Percentiles rank a stretch among this genome's conserved stretches.
Conservation (phyloP, 306 rosid genomes). For the Vigna trinervia region DNA sequence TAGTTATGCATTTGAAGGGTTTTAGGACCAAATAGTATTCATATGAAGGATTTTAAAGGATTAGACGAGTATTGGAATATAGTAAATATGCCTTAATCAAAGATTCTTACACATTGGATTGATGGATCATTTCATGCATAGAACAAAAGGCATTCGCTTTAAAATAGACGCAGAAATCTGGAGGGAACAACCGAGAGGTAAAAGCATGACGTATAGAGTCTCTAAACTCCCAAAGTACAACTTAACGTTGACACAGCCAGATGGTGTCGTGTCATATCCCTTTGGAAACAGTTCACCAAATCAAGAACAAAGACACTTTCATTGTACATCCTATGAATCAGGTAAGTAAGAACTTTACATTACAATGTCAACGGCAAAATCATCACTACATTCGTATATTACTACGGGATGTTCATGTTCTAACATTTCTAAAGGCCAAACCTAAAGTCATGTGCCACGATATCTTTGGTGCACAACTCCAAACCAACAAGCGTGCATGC, state of each 20-base stretch:
- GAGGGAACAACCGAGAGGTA: not conserved
- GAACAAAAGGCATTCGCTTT: too few relatives aligned
- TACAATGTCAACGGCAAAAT: slow-evolving; percentile 40
- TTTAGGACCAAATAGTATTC: too few relatives aligned
- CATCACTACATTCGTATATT: not conserved
- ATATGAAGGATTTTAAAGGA: too few relatives aligned
- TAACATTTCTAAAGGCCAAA: slow-evolving; percentile 44
- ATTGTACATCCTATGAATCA: slow-evolving; percentile 13
- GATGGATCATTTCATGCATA: too few relatives aligned
- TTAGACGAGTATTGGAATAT: too few relatives aligned
- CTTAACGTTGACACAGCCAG: not conserved
- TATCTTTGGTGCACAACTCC: slow-evolving; percentile 3
- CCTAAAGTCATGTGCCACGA: not conserved
- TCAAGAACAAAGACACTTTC: slow-evolving; percentile 2
- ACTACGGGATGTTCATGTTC: slow-evolving; percentile 15
- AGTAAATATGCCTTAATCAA: too few relatives aligned
- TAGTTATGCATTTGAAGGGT: too few relatives aligned
- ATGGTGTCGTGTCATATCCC: too few relatives aligned
- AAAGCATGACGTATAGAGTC: too few relatives aligned
- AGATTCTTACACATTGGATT: too few relatives aligned
- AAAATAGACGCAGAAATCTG: not conserved
- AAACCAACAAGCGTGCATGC: not conserved
- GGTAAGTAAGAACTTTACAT: not conserved
- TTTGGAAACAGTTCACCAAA: not conserved
- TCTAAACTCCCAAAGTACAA: too few relatives aligned